Conservation (phyloP, 202 grass and related monocot species). For the Brachypodium distachyon region DNA sequence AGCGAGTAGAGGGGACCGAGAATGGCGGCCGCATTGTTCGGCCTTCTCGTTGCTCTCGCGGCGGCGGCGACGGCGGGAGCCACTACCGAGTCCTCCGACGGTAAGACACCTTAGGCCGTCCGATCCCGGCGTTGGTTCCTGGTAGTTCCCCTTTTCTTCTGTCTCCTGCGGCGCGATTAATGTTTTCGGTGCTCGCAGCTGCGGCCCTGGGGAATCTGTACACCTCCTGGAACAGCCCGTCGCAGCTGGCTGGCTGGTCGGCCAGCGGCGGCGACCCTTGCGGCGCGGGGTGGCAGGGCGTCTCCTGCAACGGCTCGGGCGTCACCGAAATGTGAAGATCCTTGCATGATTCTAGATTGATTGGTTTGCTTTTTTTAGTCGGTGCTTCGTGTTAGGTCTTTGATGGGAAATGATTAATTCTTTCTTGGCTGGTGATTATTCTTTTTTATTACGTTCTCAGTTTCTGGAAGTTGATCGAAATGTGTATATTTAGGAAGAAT, state of each 20-base stretch:
- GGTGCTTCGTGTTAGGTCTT: background rate
- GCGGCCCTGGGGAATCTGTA: constrained; percentile 83
- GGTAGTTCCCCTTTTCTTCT: background rate
- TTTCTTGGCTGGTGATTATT: constrained; percentile 1
- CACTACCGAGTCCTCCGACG: constrained; percentile 63
- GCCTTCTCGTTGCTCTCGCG: constrained; percentile 26
- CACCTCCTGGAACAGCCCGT: constrained; percentile 70
- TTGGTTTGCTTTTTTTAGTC: background rate
- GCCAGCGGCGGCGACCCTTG: constrained; percentile 78
- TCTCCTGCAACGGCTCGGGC: constrained; percentile 77
- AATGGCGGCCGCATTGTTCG: constrained; percentile 47
- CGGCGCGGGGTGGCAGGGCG: constrained; percentile 71
- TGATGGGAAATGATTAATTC: background rate
- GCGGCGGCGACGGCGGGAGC: constrained; percentile 36
- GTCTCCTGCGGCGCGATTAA: background rate
- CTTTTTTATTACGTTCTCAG: background rate
- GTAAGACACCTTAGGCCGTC: constrained; percentile 10
- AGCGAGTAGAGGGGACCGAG: background rate
- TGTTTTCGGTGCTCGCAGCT: constrained; percentile 40
- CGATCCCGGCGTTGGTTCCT: constrained; percentile 3
- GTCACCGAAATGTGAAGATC: constrained; percentile 82
- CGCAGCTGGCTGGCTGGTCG: constrained; percentile 78
- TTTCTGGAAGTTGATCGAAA: constrained; percentile 17
- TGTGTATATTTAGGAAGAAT: constrained; percentile 3
- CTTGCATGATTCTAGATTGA: background rate